phyloP scores from a whole-genome alignment of 164 flowering plant species.

The Brasenia schreberi region DNA sequence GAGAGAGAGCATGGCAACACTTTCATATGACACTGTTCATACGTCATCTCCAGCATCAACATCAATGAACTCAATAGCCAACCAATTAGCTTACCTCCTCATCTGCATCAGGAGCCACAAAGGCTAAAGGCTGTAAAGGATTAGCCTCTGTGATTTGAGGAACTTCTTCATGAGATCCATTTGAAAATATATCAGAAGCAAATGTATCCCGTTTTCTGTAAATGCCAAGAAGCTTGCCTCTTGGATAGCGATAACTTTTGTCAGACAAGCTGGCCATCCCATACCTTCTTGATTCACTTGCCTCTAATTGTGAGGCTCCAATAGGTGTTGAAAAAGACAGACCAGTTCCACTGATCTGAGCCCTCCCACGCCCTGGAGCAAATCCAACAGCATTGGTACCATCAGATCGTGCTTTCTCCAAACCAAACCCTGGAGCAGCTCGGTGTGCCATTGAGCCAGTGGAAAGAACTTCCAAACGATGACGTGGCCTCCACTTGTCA shows the following conservation, averaged over 20 bases:
- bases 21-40: not conserved
- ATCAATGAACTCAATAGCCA: no score
- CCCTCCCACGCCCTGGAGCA: conserved; percentile 71
- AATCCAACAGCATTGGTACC: conserved; percentile 47
- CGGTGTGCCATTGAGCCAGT: conserved; percentile 47
- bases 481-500: conserved; percentile 98
- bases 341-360: conserved; percentile 23
- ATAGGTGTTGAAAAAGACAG: conserved; percentile 29
- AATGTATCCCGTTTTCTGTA: conserved; percentile 48
- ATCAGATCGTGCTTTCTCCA: conserved; percentile 55
- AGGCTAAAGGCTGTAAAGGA: conserved; percentile 61
- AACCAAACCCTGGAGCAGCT: conserved; percentile 81
- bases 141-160: conserved; percentile 31
- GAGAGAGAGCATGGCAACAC: not conserved
- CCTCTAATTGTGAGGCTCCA: conserved; percentile 31
- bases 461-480: conserved; percentile 60
- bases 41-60: not conserved
- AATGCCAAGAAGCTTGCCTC: conserved; percentile 86
- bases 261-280: conserved; percentile 27
- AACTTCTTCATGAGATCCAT: conserved; percentile 32
- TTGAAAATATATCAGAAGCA: conserved; percentile 26
- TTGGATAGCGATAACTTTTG: conserved; percentile 51
- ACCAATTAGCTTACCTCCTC: conserved; percentile 47
- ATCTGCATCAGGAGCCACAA: conserved; percentile 62
- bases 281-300: conserved; percentile 16